phyloP scores from a whole-genome alignment of 2,329 filamentous ascomycete genomes.

The Penicillium sp. region DNA sequence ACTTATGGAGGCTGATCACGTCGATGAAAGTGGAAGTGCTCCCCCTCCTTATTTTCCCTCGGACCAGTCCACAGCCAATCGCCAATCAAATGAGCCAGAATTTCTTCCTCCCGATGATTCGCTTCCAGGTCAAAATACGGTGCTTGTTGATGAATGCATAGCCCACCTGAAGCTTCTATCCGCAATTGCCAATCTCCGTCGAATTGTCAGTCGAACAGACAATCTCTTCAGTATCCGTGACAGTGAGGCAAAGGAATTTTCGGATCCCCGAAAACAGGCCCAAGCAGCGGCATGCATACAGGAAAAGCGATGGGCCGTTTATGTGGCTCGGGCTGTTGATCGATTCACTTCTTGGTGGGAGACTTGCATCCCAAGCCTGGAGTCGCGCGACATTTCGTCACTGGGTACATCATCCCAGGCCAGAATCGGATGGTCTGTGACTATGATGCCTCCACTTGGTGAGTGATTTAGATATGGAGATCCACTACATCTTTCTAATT shows the following conservation, averaged over 20 bases:
- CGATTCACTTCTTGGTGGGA: conserved; percentile 72
- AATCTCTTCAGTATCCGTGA: conserved; percentile 2
- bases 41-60: too few species aligned
- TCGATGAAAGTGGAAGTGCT: too few species aligned
- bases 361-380: conserved; percentile 26
- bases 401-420: conserved; percentile 9
- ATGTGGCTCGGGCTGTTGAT: conserved; percentile 68
- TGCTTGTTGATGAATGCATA: not conserved
- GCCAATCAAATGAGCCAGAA: too few species aligned
- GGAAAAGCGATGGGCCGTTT: conserved; percentile 76
- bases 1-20: too few species aligned
- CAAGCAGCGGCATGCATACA: conserved; percentile 53
- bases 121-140: too few species aligned
- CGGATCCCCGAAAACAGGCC: not conserved
- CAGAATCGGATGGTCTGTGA: conserved; percentile 42
- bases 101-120: too few species aligned
- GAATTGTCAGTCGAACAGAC: not conserved
- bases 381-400: conserved; percentile 12
- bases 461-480: conserved; percentile 18
- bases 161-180: conserved; percentile 5
- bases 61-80: too few species aligned
- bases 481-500: too few species aligned
- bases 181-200: conserved; percentile 2
- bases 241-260: not conserved
- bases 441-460: conserved; percentile 65